phyloP scores from a whole-genome alignment of 2,329 filamentous ascomycete genomes.

The Microcyclospora tardicrescens region DNA sequence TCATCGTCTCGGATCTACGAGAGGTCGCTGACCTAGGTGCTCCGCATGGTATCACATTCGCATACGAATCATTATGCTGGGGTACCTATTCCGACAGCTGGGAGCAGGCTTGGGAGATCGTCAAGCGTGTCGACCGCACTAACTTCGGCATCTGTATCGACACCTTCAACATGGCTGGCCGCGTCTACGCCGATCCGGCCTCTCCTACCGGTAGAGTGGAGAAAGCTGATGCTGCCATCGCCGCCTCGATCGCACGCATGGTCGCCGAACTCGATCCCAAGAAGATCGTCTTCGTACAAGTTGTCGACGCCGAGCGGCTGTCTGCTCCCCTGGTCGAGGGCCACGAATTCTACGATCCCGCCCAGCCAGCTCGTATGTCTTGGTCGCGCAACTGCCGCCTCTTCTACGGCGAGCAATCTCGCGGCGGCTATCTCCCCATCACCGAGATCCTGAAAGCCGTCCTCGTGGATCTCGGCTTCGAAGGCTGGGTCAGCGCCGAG shows the following conservation, averaged over 20 bases:
- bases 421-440: conserved; percentile 56
- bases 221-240: conserved; percentile 44
- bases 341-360: conserved; percentile 46
- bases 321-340: conserved; percentile 41
- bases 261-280: conserved; percentile 42
- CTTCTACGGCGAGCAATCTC: conserved; percentile 50
- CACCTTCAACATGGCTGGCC: conserved; percentile 63
- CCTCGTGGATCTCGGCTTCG: conserved; percentile 50
- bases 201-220: conserved; percentile 37
- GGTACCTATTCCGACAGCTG: conserved; percentile 58
- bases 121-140: conserved; percentile 48
- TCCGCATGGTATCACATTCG: conserved; percentile 48
- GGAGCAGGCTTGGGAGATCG: conserved; percentile 59
- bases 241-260: conserved; percentile 42
- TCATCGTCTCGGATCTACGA: conserved; percentile 50
- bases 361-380: conserved; percentile 55
- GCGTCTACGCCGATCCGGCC: conserved; percentile 58
- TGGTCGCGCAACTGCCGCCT: conserved; percentile 65
- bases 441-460: conserved; percentile 48
- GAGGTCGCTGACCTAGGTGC: conserved; percentile 56
- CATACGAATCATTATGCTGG: conserved; percentile 63
- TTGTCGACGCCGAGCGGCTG: conserved; percentile 60
- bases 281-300: conserved; percentile 64
- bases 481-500: conserved; percentile 60
- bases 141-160: conserved; percentile 71